Conservation (phyloP, 2,329 filamentous ascomycete genomes). For the Tolypocladium inflatum region DNA sequence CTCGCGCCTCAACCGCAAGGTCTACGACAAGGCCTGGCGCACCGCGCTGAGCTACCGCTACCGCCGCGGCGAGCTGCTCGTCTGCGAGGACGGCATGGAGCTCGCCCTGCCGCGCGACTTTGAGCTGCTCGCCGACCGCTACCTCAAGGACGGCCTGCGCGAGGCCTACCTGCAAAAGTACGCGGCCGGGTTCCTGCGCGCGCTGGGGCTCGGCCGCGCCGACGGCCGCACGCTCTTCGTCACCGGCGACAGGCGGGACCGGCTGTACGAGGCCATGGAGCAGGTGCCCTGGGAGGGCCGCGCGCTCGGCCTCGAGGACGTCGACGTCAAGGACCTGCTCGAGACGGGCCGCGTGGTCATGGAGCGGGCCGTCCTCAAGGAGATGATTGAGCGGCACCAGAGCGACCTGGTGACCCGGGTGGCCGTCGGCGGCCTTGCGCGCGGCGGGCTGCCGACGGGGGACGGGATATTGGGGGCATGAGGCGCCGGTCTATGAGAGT, state of each 20-base stretch:
- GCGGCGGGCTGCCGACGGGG: constrained; percentile 23
- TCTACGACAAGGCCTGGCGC: constrained; percentile 93
- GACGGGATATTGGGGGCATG: constrained; percentile 24
- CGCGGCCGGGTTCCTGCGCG: constrained; percentile 57
- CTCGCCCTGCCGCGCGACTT: constrained; percentile 48
- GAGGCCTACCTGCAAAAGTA: constrained; percentile 52
- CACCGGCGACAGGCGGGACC: constrained; percentile 49
- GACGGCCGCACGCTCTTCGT: constrained; percentile 69
- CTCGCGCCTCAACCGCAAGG: constrained; percentile 73
- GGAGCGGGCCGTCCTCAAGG: constrained; percentile 69
- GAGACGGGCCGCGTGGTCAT: constrained; percentile 79
- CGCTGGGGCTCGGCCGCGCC: constrained; percentile 58
- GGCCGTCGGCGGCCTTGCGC: constrained; percentile 30
- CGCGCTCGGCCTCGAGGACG: constrained; percentile 61
- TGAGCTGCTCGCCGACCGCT: constrained; percentile 27
- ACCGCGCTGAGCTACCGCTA: constrained; percentile 91
- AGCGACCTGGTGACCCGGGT: constrained; percentile 49
- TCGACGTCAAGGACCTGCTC: constrained; percentile 92
- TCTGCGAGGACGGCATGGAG: constrained; percentile 71
- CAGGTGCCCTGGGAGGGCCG: constrained; percentile 56
- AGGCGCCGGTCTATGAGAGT: neutral
- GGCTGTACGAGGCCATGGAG: constrained; percentile 58
- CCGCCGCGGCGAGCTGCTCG: constrained; percentile 73
- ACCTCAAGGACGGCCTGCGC: constrained; percentile 37
- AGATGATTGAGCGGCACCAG: constrained; percentile 64